A percentile compares a stretch with the other conserved stretches of the same genome.
phyloP scores from a whole-genome alignment of 2,329 filamentous ascomycete species.

The Phaeosphaeria sp. region DNA sequence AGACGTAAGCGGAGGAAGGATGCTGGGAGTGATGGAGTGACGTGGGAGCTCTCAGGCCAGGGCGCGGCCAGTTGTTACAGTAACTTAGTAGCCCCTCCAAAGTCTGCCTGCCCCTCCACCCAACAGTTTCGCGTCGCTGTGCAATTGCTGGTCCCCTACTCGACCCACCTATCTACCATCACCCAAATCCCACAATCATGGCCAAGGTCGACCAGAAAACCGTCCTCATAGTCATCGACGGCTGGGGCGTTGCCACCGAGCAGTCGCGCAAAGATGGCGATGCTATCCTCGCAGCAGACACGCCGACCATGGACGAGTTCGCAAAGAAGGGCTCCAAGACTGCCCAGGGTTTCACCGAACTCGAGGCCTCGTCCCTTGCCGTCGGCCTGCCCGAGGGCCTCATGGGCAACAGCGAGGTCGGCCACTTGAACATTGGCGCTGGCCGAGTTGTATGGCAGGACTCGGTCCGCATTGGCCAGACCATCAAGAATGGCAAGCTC shows the following conservation, averaged over 20 bases:
- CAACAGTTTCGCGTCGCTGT: conserved; percentile 13
- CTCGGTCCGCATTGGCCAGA: conserved; percentile 91
- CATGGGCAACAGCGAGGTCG: conserved; percentile 99
- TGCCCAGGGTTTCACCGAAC: conserved; percentile 83
- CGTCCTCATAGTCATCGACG: conserved; percentile 93
- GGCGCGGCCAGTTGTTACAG: conserved; percentile 7
- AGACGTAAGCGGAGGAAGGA: conserved; percentile 7
- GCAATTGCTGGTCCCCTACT: neutral
- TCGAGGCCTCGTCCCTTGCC: conserved; percentile 94
- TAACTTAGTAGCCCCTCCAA: conserved; percentile 27
- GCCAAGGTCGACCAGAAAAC: conserved; percentile 72
- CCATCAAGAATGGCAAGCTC: conserved; percentile 84
- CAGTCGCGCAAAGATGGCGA: conserved; percentile 87
- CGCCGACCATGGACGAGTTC: conserved; percentile 93
- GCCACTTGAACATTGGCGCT: conserved; percentile 97
- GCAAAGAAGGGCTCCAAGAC: conserved; percentile 69
- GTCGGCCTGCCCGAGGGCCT: conserved; percentile 95
- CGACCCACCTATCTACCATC: conserved; percentile 19
- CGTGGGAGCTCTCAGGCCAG: conserved; percentile 25
- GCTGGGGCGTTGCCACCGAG: conserved; percentile 88
- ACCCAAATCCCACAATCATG: conserved; percentile 56
- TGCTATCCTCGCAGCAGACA: conserved; percentile 91
- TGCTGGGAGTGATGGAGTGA: conserved; percentile 23
- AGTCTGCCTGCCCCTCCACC: conserved; percentile 33
- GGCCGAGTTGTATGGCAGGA: conserved; percentile 98